These are phyloP conservation scores for Boletus semigastroideus DNA, from an alignment of 1,284 basidiomycete genomes.

Conservation along the genomic window DNA sequence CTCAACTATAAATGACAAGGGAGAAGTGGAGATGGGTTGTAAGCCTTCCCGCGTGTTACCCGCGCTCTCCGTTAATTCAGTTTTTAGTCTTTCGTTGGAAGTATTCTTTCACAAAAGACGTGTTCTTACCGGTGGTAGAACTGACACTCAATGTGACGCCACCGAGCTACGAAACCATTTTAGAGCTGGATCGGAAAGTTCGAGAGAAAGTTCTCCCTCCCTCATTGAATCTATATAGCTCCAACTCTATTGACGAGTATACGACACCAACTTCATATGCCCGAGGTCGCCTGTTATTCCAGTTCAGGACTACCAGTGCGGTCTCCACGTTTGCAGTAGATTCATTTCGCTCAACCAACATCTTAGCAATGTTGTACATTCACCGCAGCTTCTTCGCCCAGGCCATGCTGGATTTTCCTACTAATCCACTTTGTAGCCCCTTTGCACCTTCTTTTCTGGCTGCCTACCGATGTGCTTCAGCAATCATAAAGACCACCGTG, in stretches of 20 bases:
- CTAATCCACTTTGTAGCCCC: slow-evolving; percentile 58
- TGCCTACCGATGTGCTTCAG: slow-evolving; percentile 59
- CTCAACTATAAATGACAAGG: slow-evolving; percentile 45
- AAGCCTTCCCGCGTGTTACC: slow-evolving; percentile 18
- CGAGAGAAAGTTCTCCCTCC: slow-evolving; percentile 52
- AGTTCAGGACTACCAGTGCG: slow-evolving; percentile 49
- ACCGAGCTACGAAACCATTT: slow-evolving; percentile 52
- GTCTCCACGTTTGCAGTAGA: slow-evolving; percentile 5
- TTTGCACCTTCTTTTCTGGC: slow-evolving; percentile 66
- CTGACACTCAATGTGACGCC: slow-evolving; percentile 50
- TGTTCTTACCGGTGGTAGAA: slow-evolving; percentile 49
- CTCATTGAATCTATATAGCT: slow-evolving; percentile 49
- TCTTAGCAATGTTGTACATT: slow-evolving; percentile 51
- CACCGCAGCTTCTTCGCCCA: slow-evolving; percentile 64
- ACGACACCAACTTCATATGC: slow-evolving; percentile 50
- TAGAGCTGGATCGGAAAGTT: slow-evolving; percentile 58
- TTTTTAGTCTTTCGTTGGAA: slow-evolving; percentile 35
- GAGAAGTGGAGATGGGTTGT: slow-evolving; percentile 50
- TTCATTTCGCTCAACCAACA: slow-evolving; percentile 9
- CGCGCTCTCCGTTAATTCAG: slow-evolving; percentile 10
- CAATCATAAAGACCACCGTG: slow-evolving; percentile 50
- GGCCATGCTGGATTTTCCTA: slow-evolving; percentile 59
- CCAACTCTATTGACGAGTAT: slow-evolving; percentile 45
- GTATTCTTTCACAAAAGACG: slow-evolving; percentile 42
- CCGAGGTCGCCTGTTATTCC: slow-evolving; percentile 49